Conservation (phyloP, 2,329 filamentous ascomycete species). For the Leptographium radiaticola region DNA sequence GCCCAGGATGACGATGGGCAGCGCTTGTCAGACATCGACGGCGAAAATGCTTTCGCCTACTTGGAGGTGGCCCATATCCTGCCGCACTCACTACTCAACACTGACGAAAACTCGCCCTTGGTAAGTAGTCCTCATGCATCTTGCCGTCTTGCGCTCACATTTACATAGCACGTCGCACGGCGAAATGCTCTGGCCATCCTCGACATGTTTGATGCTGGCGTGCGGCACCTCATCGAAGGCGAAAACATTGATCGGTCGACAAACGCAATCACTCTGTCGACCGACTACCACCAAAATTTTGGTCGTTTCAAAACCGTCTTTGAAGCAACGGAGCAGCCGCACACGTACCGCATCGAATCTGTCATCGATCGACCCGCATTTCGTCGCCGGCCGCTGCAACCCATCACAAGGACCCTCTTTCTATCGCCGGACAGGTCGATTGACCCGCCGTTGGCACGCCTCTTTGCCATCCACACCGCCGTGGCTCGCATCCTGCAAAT, state of each 20-base stretch:
- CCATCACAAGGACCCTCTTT: not conserved
- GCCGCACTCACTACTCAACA: not conserved
- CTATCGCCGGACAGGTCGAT: not conserved
- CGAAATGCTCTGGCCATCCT: constrained; percentile 1
- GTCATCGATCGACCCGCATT: not conserved
- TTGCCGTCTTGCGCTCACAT: not conserved
- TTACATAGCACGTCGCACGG: not conserved
- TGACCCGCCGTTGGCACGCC: not conserved
- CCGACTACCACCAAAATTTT: not conserved
- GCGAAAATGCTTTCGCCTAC: not conserved
- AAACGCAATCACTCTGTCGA: not conserved
- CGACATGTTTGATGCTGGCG: constrained; percentile 2
- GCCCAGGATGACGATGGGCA: not conserved
- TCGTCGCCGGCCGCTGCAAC: not conserved
- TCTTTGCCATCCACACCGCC: not conserved
- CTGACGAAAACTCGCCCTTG: not conserved
- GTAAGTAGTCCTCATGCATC: not conserved
- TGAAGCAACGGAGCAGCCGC: not conserved
- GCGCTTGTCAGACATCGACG: not conserved
- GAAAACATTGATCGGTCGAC: not conserved
- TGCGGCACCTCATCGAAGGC: not conserved
- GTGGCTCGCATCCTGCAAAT: not conserved
- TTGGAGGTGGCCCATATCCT: constrained; percentile 1
- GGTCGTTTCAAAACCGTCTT: not conserved
- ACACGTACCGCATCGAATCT: constrained; percentile 1